Evolutionary conservation across 1,139 yeast genomes (phyloP), one percentile per base, ranked within the genome.

Genomic region (Yueomyces sp.): DNA sequence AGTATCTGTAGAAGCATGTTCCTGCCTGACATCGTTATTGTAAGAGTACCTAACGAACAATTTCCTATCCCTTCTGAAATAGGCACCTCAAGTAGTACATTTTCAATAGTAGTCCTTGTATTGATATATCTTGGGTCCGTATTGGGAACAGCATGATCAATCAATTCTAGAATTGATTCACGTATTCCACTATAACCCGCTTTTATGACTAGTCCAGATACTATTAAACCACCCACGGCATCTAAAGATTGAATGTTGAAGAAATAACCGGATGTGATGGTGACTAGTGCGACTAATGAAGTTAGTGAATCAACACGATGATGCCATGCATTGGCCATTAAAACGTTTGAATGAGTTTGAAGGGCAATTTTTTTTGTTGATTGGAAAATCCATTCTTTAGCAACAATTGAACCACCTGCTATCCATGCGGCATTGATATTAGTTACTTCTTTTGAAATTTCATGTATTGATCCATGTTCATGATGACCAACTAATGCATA

Each of bases 311-410:
- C 98, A 11, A 89, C 89, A 50, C 98, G 73, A 59, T 91, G 98
- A 60, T 91, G 98, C 96, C 97, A 91, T 3, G 98, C 98, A 57
- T 91, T 91, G 4, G 98, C 98, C 41, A 85, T 80, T 44, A 91
- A 70, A 4, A 91, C 97, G 49, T 85, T 84, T 1, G 96, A 86
- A 55, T 84, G 81, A 31, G 87, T 76, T 46, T 73, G 68, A 39
- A 70, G 66, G 3, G 96, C 97, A 19, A 91, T 78, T 50, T 76
- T 75, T 67, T 80, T 73, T 0, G 98, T 91, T n/a, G 83, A 82
- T 45, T 76, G 75, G 64, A 76, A 91, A 39, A 91, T 75, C 72
- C 94, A 72, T 62, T 91, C 98, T 57, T 91, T 91, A 39, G 87
- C 75, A 4, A 71, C 73, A 48, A 91, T 85, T 2, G 96, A 86